Base-by-base conservation (phyloP, 2,329 filamentous ascomycete species). In the Epichloe uncinata region DNA sequence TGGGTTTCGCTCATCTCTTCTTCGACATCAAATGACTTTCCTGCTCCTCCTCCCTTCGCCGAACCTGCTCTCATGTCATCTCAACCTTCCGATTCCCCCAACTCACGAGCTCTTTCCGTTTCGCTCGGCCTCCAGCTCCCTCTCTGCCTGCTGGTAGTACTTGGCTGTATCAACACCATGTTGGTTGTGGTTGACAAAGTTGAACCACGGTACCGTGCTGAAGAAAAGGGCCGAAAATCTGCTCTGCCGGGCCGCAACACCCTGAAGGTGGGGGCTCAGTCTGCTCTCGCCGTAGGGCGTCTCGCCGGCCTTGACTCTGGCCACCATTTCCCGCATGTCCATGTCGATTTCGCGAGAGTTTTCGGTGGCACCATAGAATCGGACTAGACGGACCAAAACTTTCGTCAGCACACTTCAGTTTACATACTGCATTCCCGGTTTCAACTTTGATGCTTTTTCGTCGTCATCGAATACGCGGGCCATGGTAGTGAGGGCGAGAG, bases 281-380 rank as follows among this genome's bases (percentile, higher is more conserved):
- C 72, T 72, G 61, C 82, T 87, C 60, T 78, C 79, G 62, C 93
- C 93, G 69, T 98, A 98, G 45, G 97, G 74, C 36, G 93, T 78
- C 73, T 95, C 79, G 56, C 91, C 91, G 52, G 78, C 80, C 79
- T 97, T 98, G 66, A 97, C 90, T 71, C 91, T 94, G 67, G 82
- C 79, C 37, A 96, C 90, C 93, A 98, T 98, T 71, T 98, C 93
- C 56, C 81, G 79, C 90, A 97, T 97, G 66, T 98, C 93, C 84
- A 95, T 84, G 56, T 95, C 85, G 51, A 93, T 74, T 69, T 98
- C 93, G 60, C 93, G 83, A 49, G 83, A 72, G 71, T 98, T 98
- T 70, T 98, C 93, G 45, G 79, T 83, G 69, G 90, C 87, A 61
- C 93, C 93, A 72, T 96, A 97, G 72, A 98, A 97, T 57, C 93